Evolutionary conservation across 495 filamentous ascomycete genomes (phyloP).

Genomic region (Cercophora scortea): DNA sequence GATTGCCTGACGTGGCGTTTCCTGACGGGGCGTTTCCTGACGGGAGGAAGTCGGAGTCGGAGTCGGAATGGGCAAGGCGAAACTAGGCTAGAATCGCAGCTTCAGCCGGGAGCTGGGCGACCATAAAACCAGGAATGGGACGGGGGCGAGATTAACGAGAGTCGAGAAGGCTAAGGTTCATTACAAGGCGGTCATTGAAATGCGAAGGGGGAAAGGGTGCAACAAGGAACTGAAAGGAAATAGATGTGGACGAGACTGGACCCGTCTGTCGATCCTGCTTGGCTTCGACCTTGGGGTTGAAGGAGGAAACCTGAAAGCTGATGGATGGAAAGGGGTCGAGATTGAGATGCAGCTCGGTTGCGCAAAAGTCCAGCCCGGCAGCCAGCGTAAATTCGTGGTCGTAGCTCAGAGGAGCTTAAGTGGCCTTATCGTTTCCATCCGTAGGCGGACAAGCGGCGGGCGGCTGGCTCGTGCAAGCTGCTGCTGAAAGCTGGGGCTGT

Average conservation of each 20-base stretch:
- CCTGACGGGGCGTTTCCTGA: not conserved
- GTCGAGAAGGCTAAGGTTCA: constrained; percentile 34
- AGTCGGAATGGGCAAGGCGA: not conserved
- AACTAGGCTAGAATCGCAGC: not conserved
- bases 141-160: constrained; percentile 30
- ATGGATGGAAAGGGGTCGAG: constrained; percentile 17
- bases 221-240: not conserved
- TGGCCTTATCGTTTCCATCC: constrained; percentile 13
- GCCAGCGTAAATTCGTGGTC: constrained; percentile 8
- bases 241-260: constrained; percentile 7
- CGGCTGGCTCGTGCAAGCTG: not conserved
- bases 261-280: constrained; percentile 4
- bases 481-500: not conserved
- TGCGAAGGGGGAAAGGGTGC: not conserved
- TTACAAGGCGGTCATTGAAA: constrained; percentile 33
- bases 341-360: constrained; percentile 8
- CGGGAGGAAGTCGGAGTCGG: not conserved
- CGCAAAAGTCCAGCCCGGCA: not conserved
- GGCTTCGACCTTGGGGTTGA: constrained; percentile 12
- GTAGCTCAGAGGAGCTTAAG: constrained; percentile 16
- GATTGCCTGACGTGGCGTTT: not conserved
- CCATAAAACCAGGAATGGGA: constrained; percentile 9
- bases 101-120: constrained; percentile 12
- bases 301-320: constrained; percentile 5
- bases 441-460: too few relatives aligned